Evolutionary conservation across 345 rosid genomes (phyloP).

Genomic region (Ceriops tagal): DNA sequence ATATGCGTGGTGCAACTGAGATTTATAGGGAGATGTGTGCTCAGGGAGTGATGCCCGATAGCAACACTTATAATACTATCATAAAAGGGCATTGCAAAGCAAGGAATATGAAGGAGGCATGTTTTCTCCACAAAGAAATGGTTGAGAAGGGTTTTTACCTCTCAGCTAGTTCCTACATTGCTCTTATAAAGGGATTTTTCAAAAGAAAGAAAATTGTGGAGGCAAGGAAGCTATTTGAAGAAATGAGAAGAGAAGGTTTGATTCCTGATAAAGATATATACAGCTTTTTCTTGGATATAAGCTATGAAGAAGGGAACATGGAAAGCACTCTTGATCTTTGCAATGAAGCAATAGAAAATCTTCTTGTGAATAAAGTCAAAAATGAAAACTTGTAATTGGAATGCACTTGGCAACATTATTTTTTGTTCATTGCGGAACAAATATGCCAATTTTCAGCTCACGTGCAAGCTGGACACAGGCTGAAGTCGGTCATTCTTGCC

Average conservation of each 20-base stretch:
- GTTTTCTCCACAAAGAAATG: constrained; percentile 72
- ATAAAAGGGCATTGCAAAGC: constrained; percentile 87
- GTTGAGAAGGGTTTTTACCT: constrained; percentile 55
- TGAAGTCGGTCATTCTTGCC: neutral
- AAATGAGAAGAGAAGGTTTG: constrained; percentile 67
- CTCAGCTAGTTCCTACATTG: constrained; percentile 55
- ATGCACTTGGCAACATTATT: neutral
- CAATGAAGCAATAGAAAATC: constrained; percentile 73
- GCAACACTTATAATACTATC: constrained; percentile 73
- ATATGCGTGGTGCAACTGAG: constrained; percentile 48
- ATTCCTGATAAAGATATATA: constrained; percentile 57
- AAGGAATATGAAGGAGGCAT: constrained; percentile 98
- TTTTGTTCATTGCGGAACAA: constrained; percentile 3
- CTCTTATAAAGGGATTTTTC: constrained; percentile 66
- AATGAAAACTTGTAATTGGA: constrained; percentile 29
- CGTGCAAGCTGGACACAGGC: neutral
- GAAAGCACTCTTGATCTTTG: constrained; percentile 65
- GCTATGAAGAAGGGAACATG: constrained; percentile 55
- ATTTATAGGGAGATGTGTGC: constrained; percentile 57
- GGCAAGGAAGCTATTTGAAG: constrained; percentile 67
- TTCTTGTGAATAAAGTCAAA: constrained; percentile 39
- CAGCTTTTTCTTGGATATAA: constrained; percentile 51
- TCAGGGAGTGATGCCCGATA: constrained; percentile 62
- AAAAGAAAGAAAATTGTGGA: constrained; percentile 68
- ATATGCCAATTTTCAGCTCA: neutral